These are phyloP conservation scores for Thermothielavioides terrestris DNA, from an alignment of 495 filamentous ascomycete genomes.

Conservation along the genomic window DNA sequence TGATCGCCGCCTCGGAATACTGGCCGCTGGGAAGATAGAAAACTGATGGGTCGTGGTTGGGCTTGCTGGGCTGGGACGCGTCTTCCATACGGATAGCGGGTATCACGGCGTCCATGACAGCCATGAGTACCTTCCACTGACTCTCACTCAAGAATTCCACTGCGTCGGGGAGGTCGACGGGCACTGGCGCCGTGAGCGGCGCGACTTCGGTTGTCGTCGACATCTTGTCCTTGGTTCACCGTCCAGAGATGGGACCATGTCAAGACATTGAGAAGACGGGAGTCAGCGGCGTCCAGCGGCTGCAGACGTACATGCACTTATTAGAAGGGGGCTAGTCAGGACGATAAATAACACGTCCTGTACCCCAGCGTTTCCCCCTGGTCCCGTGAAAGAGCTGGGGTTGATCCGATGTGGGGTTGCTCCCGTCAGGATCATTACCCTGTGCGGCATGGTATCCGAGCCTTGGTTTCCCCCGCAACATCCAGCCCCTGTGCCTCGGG, in stretches of 20 bases:
- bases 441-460: no score
- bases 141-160: conserved; percentile 1
- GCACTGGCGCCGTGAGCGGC: conserved; percentile 5
- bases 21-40: conserved; percentile 7
- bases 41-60: neutral
- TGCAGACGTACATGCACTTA: no score
- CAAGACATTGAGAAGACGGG: no score
- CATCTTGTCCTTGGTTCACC: neutral
- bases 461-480: no score
- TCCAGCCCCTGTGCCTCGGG: no score
- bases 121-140: conserved; percentile 16
- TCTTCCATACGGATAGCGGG: conserved; percentile 9
- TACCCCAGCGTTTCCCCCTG: no score
- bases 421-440: no score
- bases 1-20: conserved; percentile 3
- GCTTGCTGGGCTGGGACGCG: neutral
- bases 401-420: no score
- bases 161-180: conserved; percentile 2
- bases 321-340: no score
- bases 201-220: neutral
- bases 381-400: no score
- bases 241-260: neutral
- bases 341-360: no score
- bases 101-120: conserved; percentile 15
- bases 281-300: no score